phyloP scores from a whole-genome alignment of 805 yeast genomes.

The Cyberlindnera mississippiensis region DNA sequence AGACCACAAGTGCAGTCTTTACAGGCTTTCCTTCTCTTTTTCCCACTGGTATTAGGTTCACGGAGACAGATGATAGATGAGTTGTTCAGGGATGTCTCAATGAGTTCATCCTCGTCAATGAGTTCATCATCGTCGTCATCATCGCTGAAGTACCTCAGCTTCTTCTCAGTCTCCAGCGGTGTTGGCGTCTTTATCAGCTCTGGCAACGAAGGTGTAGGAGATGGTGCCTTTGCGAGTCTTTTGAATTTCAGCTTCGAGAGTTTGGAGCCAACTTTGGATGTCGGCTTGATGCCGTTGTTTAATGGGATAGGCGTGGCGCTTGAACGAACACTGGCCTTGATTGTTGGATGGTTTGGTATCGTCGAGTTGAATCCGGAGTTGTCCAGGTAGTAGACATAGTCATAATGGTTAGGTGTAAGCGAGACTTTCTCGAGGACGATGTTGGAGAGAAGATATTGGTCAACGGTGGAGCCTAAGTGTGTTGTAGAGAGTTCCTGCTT shows the following conservation, averaged over 20 bases:
- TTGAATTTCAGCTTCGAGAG: slow-evolving; percentile 27
- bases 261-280: slow-evolving; percentile 23
- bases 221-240: slow-evolving; percentile 16
- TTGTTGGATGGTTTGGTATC: slow-evolving; percentile 25
- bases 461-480: slow-evolving; percentile 16
- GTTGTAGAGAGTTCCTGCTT: slow-evolving; percentile 14
- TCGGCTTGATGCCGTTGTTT: slow-evolving; percentile 2
- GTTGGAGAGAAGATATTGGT: slow-evolving; percentile 27
- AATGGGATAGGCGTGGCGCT: slow-evolving; percentile 11
- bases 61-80: slow-evolving; percentile 32
- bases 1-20: slow-evolving; percentile 98
- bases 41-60: slow-evolving; percentile 53
- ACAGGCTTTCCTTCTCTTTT: slow-evolving; percentile 84
- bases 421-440: slow-evolving; percentile 24
- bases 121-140: slow-evolving; percentile 28
- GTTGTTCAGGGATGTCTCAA: slow-evolving; percentile 34
- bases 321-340: slow-evolving; percentile 20
- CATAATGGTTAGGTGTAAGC: slow-evolving; percentile 21
- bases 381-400: slow-evolving; percentile 26
- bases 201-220: slow-evolving; percentile 19
- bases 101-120: slow-evolving; percentile 38
- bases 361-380: slow-evolving; percentile 19
- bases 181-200: slow-evolving; percentile 16
- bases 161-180: slow-evolving; percentile 15
- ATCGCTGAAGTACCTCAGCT: slow-evolving; percentile 24